Conservation (phyloP, 2,329 filamentous ascomycete species). For the Hyphodiscus sp. region DNA sequence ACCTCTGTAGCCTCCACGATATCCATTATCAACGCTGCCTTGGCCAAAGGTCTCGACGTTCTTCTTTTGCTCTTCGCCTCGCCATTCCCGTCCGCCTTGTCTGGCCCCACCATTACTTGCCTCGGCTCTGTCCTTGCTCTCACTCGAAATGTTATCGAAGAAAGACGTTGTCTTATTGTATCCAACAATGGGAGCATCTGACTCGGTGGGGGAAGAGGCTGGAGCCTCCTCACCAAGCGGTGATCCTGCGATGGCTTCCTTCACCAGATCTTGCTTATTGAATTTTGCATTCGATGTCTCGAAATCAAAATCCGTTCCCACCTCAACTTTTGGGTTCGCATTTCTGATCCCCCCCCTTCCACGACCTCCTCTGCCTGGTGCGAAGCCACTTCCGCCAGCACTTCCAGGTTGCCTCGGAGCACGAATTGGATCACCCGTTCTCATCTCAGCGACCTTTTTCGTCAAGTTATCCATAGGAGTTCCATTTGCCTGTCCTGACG, state of each 20-base stretch:
- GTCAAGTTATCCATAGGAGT: slow-evolving; percentile 63
- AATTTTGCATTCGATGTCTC: slow-evolving; percentile 80
- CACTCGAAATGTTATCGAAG: slow-evolving; percentile 97
- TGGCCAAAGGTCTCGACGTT: slow-evolving; percentile 98
- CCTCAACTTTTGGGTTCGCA: slow-evolving; percentile 65
- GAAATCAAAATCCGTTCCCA: slow-evolving; percentile 90
- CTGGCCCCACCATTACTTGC: slow-evolving; percentile 49
- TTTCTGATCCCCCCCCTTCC: slow-evolving; percentile 33
- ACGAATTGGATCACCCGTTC: slow-evolving; percentile 51
- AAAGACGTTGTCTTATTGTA: slow-evolving; percentile 91
- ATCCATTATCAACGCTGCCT: slow-evolving; percentile 81
- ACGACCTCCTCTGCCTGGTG: slow-evolving; percentile 36
- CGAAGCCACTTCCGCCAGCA: slow-evolving; percentile 34
- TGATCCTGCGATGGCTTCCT: slow-evolving; percentile 81
- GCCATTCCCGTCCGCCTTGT: slow-evolving; percentile 79
- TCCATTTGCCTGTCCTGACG: slow-evolving; percentile 27
- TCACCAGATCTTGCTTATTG: slow-evolving; percentile 76
- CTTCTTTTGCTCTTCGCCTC: slow-evolving; percentile 85
- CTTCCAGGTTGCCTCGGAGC: slow-evolving; percentile 41
- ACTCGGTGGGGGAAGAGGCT: slow-evolving; percentile 35
- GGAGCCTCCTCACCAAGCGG: slow-evolving; percentile 49
- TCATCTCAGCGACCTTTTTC: slow-evolving; percentile 72
- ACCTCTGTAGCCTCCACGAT: slow-evolving; percentile 70
- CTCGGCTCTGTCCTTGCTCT: slow-evolving; percentile 81
- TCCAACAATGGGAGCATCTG: slow-evolving; percentile 43